phyloP scores from a whole-genome alignment of 148 eudicot species.

The Agrostemma githago region DNA sequence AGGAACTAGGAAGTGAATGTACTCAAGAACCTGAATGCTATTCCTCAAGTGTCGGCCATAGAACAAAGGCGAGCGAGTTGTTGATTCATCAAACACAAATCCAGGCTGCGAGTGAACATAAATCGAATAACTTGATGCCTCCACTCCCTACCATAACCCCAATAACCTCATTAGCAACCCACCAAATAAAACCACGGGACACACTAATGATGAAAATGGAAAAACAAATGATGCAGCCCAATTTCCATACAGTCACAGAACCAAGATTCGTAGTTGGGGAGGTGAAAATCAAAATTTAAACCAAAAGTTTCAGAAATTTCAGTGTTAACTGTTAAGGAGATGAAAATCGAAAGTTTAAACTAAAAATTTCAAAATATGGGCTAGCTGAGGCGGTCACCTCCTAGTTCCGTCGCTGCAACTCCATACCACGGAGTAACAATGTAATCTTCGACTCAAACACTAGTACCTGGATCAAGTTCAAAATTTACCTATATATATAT shows the following conservation, averaged over 20 bases:
- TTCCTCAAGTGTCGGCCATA: constrained; percentile 63
- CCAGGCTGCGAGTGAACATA: constrained; percentile 88
- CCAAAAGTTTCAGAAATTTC: too few species aligned
- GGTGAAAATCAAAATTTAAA: too few species aligned
- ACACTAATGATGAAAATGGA: not conserved
- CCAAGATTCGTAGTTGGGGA: too few species aligned
- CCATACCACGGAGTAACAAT: too few species aligned
- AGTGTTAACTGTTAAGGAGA: too few species aligned
- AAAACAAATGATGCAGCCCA: not conserved
- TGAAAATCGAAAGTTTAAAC: too few species aligned
- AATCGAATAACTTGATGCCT: constrained; percentile 55
- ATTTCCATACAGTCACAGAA: not conserved
- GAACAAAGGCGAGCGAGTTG: constrained; percentile 65
- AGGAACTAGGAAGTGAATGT: not conserved
- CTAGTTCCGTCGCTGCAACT: too few species aligned
- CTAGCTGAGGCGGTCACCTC: too few species aligned
- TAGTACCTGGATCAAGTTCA: not conserved
- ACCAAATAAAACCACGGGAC: not conserved
- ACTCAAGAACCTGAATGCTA: constrained; percentile 65
- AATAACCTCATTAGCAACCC: not conserved
- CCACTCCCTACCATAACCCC: constrained; percentile 55
- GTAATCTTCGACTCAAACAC: not conserved
- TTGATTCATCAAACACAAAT: constrained; percentile 76
- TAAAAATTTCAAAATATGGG: too few species aligned
- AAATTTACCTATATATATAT: not conserved